A percentile compares a stretch with the other conserved stretches of the same genome.
phyloP scores from a whole-genome alignment of 2,329 filamentous ascomycete species.

The Diaporthe ampelina region DNA sequence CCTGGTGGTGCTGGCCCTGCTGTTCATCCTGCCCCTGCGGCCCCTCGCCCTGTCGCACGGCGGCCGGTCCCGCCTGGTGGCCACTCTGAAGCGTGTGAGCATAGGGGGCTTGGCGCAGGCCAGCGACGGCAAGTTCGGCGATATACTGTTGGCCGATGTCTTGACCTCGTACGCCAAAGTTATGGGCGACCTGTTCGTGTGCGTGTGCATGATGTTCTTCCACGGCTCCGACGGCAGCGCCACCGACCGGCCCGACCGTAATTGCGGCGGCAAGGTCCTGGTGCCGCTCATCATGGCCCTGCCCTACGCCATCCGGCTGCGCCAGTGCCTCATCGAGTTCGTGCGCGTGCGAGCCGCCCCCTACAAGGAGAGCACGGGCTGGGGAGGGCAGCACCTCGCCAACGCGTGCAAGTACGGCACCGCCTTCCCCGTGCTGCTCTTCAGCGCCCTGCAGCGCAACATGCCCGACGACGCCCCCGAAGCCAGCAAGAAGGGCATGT shows the following conservation, averaged over 20 bases:
- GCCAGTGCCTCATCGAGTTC: constrained; percentile 94
- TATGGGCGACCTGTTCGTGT: constrained; percentile 89
- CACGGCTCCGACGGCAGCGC: constrained; percentile 78
- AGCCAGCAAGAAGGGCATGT: constrained; percentile 58
- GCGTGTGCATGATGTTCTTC: constrained; percentile 84
- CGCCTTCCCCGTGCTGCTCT: constrained; percentile 90
- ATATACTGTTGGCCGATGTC: constrained; percentile 93
- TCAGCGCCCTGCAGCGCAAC: constrained; percentile 81
- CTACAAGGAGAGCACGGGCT: constrained; percentile 71
- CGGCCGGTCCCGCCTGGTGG: constrained; percentile 82
- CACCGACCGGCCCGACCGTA: constrained; percentile 84
- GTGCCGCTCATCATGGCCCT: constrained; percentile 88
- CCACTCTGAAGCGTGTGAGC: constrained; percentile 81
- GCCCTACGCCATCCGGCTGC: constrained; percentile 87
- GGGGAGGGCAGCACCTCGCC: constrained; percentile 89
- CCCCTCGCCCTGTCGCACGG: constrained; percentile 72
- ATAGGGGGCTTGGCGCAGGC: constrained; percentile 89
- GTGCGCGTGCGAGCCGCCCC: constrained; percentile 74
- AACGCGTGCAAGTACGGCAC: constrained; percentile 97
- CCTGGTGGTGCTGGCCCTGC: constrained; percentile 77
- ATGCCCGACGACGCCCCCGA: constrained; percentile 58
- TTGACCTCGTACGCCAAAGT: constrained; percentile 96
- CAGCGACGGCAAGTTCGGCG: constrained; percentile 92
- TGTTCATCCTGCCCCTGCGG: constrained; percentile 81
- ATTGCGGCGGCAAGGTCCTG: constrained; percentile 82